These are phyloP conservation scores for Dimocarpus longan DNA, from an alignment of 345 rosid genomes.

Conservation along the genomic window DNA sequence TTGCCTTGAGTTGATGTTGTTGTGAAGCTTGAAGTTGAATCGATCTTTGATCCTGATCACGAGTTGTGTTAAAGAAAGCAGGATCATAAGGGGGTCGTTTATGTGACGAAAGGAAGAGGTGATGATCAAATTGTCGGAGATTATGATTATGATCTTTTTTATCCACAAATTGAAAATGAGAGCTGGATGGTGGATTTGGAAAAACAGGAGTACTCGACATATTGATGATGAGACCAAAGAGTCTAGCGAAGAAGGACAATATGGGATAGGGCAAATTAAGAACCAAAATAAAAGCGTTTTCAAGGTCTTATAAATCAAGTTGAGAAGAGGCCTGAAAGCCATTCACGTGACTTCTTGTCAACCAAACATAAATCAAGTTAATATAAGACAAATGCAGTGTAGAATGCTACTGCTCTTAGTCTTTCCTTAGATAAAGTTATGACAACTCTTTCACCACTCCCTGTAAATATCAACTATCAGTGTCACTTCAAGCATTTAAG, in stretches of 20 bases:
- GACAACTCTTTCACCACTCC: constrained; percentile 19
- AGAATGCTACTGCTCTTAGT: constrained; percentile 44
- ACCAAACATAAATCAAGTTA: constrained; percentile 34
- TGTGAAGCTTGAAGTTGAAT: constrained; percentile 8
- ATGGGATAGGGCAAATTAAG: constrained; percentile 17
- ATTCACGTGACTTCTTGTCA: constrained; percentile 53
- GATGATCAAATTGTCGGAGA: constrained; percentile 20
- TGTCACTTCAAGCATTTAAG: constrained; percentile 11
- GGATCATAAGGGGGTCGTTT: neutral
- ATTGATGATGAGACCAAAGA: neutral
- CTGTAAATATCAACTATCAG: neutral
- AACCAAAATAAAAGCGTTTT: constrained; percentile 2
- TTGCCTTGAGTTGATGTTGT: constrained; percentile 26
- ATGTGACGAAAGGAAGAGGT: constrained; percentile 31
- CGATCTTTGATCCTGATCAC: constrained; percentile 15
- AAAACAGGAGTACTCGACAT: constrained; percentile 39
- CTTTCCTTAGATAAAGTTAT: neutral
- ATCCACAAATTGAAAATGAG: constrained; percentile 31
- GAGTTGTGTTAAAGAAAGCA: neutral
- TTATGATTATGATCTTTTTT: constrained; percentile 25
- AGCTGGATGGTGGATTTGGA: constrained; percentile 29
- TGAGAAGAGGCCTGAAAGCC: constrained; percentile 34
- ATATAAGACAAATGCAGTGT: constrained; percentile 35
- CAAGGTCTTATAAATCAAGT: constrained; percentile 12
- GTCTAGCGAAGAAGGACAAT: too few relatives aligned